These are phyloP conservation scores for Beauveria sp. DNA, from an alignment of 2,329 filamentous ascomycete genomes.

Conservation along the genomic window DNA sequence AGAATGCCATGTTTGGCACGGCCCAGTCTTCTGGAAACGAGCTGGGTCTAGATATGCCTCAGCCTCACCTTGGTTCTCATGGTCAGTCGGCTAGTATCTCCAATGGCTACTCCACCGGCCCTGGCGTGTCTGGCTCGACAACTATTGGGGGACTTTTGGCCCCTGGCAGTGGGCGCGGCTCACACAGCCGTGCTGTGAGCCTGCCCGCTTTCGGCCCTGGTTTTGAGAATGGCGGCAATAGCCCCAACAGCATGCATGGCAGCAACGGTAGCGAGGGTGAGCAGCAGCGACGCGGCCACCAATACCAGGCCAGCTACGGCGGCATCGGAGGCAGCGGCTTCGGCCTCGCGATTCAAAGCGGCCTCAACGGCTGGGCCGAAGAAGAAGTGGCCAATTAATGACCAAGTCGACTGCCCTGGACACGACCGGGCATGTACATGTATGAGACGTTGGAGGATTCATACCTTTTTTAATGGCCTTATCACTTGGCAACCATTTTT, in stretches of 20 bases:
- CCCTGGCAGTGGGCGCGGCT: slow-evolving; percentile 54
- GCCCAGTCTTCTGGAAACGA: slow-evolving; percentile 54
- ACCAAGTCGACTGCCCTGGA: slow-evolving; percentile 13
- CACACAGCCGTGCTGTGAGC: slow-evolving; percentile 77
- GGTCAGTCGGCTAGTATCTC: slow-evolving; percentile 59
- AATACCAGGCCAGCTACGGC: slow-evolving; percentile 57
- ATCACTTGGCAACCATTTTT: slow-evolving; percentile 1
- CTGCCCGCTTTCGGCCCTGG: slow-evolving; percentile 64
- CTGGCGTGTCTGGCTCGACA: slow-evolving; percentile 48
- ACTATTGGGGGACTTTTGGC: slow-evolving; percentile 72
- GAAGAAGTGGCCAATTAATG: slow-evolving; percentile 55
- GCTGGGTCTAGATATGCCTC: slow-evolving; percentile 49
- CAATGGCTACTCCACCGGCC: slow-evolving; percentile 51
- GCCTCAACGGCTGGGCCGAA: slow-evolving; percentile 60
- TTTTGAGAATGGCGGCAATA: slow-evolving; percentile 52
- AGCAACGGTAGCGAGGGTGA: slow-evolving; percentile 41
- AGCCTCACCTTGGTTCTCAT: slow-evolving; percentile 53
- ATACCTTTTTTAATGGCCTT: slow-evolving; percentile 17
- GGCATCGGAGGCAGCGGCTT: slow-evolving; percentile 49
- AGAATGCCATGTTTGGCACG: slow-evolving; percentile 73
- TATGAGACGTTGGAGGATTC: slow-evolving; percentile 3
- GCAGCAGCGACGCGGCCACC: slow-evolving; percentile 47
- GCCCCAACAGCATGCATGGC: slow-evolving; percentile 40
- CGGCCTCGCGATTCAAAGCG: slow-evolving; percentile 55
- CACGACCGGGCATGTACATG: background rate